These are phyloP conservation scores for Suhomyces choctaworum DNA, from an alignment of 1,139 yeast species.

Conservation along the genomic window DNA sequence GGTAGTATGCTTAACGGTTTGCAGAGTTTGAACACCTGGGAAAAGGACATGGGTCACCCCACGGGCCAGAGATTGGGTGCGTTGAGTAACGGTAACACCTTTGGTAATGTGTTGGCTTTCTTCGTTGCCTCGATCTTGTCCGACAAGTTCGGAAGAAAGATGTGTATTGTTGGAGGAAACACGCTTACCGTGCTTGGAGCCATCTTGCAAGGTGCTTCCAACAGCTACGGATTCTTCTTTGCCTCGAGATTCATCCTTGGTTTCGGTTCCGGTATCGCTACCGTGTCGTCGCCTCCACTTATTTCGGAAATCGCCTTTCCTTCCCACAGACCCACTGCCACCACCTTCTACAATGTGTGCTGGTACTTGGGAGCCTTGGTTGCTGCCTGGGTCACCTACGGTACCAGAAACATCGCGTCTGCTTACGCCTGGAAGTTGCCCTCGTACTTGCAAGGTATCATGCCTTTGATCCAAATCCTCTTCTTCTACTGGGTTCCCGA, in stretches of 20 bases:
- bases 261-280: constrained; percentile 38
- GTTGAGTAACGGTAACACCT: constrained; percentile 22
- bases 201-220: constrained; percentile 43
- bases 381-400: constrained; percentile 57
- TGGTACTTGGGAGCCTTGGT: constrained; percentile 49
- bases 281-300: constrained; percentile 42
- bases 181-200: constrained; percentile 17
- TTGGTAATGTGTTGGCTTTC: constrained; percentile 26
- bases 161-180: constrained; percentile 16
- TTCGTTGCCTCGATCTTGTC: constrained; percentile 34
- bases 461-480: constrained; percentile 30
- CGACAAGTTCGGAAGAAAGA: constrained; percentile 50
- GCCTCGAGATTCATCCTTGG: constrained; percentile 43
- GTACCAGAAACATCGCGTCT: constrained; percentile 35
- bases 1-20: constrained; percentile 26
- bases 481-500: constrained; percentile 44
- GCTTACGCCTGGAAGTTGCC: constrained; percentile 48
- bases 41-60: constrained; percentile 21
- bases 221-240: constrained; percentile 35
- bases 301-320: constrained; percentile 49
- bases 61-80: constrained; percentile 22
- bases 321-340: constrained; percentile 46
- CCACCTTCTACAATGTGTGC: constrained; percentile 50
- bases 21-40: constrained; percentile 21
- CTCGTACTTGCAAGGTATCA: constrained; percentile 44